Evolutionary conservation across 805 yeast genomes (phyloP).

Genomic region (Lipomyces yamanashiensis): DNA sequence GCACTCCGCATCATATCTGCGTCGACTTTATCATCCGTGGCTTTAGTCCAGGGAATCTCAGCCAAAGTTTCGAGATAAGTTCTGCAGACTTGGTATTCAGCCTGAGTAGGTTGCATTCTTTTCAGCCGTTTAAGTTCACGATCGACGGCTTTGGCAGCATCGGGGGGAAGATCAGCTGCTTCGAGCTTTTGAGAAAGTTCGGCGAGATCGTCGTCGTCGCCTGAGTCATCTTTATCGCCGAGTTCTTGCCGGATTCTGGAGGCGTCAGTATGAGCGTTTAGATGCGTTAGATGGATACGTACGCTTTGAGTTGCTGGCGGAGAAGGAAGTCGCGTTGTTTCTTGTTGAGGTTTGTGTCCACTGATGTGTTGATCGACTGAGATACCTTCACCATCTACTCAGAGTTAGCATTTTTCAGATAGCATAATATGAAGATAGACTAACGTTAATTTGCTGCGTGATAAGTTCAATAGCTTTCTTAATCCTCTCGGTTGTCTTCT

Average conservation of each 20-base stretch:
- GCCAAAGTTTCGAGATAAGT: conserved; percentile 49
- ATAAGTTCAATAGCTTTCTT: conserved; percentile 30
- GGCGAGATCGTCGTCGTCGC: conserved; percentile 46
- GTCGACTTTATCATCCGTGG: conserved; percentile 39
- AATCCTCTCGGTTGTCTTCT: conserved; percentile 40
- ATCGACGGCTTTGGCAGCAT: conserved; percentile 45
- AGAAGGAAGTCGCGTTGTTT: conserved; percentile 42
- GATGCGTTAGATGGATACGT: neutral
- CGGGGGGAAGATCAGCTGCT: conserved; percentile 22
- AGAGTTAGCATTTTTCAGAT: neutral
- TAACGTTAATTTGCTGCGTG: conserved; percentile 34
- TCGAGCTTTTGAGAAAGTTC: conserved; percentile 42
- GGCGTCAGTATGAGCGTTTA: neutral
- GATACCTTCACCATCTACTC: conserved; percentile 30
- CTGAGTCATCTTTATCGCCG: conserved; percentile 40
- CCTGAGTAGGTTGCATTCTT: conserved; percentile 49
- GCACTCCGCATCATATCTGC: conserved; percentile 56
- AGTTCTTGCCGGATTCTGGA: conserved; percentile 37
- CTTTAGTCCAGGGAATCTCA: conserved; percentile 48
- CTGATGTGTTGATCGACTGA: conserved; percentile 38
- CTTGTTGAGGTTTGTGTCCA: conserved; percentile 37
- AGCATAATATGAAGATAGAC: neutral
- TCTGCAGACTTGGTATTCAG: conserved; percentile 51
- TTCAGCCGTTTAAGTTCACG: conserved; percentile 48
- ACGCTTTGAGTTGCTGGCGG: conserved; percentile 37